Conservation (phyloP, 2,329 filamentous ascomycete species). For the Nemania sp. region DNA sequence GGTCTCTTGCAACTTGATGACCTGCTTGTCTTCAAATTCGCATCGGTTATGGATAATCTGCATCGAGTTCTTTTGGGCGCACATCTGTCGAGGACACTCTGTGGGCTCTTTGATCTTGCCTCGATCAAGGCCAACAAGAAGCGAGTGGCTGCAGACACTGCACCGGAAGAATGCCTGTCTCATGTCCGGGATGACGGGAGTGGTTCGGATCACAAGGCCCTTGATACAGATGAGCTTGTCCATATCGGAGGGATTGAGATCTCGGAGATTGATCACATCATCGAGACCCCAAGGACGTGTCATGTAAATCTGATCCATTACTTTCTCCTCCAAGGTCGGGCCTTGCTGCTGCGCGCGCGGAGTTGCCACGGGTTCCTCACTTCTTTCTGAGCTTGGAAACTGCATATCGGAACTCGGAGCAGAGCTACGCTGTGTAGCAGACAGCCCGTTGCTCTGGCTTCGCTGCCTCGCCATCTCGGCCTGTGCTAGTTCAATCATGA, state of each 20-base stretch:
- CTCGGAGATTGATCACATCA: constrained; percentile 84
- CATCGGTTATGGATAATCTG: constrained; percentile 97
- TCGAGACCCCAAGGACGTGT: constrained; percentile 90
- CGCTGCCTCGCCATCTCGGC: constrained; percentile 74
- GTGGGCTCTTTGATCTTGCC: constrained; percentile 96
- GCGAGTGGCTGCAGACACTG: constrained; percentile 86
- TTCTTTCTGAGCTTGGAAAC: constrained; percentile 77
- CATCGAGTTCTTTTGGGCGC: constrained; percentile 90
- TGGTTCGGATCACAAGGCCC: constrained; percentile 92
- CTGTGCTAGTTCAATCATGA: constrained; percentile 86
- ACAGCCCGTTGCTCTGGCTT: constrained; percentile 38
- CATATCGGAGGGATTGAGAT: constrained; percentile 93
- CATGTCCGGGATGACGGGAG: constrained; percentile 98
- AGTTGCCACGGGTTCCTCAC: constrained; percentile 51
- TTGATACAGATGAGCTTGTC: constrained; percentile 95
- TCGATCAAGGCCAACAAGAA: constrained; percentile 88
- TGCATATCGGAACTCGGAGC: constrained; percentile 72
- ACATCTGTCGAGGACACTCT: constrained; percentile 79
- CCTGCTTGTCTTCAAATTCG: constrained; percentile 93
- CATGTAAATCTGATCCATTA: constrained; percentile 78
- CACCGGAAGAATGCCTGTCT: constrained; percentile 98
- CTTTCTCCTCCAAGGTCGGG: constrained; percentile 74
- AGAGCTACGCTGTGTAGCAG: constrained; percentile 59
- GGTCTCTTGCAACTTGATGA: constrained; percentile 98
- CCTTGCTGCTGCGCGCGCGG: constrained; percentile 50